Percentiles rank a stretch among this genome's conserved stretches.
Conservation (phyloP, 2,329 filamentous ascomycete genomes). For the Fusarium anguioides region DNA sequence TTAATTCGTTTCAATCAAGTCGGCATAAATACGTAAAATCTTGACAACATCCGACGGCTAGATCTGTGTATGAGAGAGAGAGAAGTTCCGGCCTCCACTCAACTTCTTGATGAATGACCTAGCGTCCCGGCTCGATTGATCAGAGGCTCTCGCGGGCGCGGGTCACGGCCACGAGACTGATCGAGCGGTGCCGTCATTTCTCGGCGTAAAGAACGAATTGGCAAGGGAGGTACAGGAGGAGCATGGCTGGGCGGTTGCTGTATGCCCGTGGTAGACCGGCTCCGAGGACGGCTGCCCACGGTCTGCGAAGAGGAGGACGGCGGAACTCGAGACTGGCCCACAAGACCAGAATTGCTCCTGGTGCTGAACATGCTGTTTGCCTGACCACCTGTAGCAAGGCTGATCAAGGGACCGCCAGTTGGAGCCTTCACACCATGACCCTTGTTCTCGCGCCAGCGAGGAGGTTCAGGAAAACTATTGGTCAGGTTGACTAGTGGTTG, state of each 20-base stretch:
- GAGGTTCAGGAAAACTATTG: conserved; percentile 70
- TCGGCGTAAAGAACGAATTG: conserved; percentile 45
- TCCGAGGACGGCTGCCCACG: conserved; percentile 37
- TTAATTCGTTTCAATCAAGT: neutral
- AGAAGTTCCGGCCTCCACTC: neutral
- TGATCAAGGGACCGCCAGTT: conserved; percentile 57
- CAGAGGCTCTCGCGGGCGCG: conserved; percentile 46
- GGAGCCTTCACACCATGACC: conserved; percentile 60
- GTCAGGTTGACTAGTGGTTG: conserved; percentile 76
- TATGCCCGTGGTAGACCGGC: conserved; percentile 42
- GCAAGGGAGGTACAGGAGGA: conserved; percentile 44
- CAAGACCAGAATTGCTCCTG: conserved; percentile 29
- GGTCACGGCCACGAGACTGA: conserved; percentile 41
- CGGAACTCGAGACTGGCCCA: conserved; percentile 30
- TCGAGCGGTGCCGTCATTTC: conserved; percentile 40
- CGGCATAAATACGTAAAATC: conserved; percentile 37
- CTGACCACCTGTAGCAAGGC: conserved; percentile 54
- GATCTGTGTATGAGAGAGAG: neutral
- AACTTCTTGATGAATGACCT: conserved; percentile 32
- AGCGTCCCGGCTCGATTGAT: conserved; percentile 47
- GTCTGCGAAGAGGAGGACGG: conserved; percentile 28
- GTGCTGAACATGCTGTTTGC: conserved; percentile 18
- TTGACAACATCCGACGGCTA: conserved; percentile 12
- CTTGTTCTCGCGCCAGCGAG: conserved; percentile 65
- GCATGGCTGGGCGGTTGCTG: conserved; percentile 28